Conservation (phyloP, 495 filamentous ascomycete species). For the Aspergillus kassunensis region DNA sequence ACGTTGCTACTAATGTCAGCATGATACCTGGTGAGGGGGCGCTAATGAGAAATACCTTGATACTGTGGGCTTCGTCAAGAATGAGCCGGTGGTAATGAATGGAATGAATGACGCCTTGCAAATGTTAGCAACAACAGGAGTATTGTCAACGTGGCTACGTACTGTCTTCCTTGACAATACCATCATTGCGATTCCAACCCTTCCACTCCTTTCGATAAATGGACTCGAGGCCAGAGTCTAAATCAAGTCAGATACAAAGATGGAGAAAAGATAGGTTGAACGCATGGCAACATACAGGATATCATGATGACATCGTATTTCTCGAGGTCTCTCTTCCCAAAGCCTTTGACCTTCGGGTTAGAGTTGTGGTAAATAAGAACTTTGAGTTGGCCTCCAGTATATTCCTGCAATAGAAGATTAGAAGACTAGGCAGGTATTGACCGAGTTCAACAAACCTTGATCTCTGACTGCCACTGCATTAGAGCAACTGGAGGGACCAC, state of each 20-base stretch:
- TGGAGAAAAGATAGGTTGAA: neutral
- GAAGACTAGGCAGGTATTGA: neutral
- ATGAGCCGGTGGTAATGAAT: slow-evolving; percentile 87
- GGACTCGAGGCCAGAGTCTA: slow-evolving; percentile 82
- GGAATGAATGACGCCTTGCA: slow-evolving; percentile 64
- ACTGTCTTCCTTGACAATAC: slow-evolving; percentile 75
- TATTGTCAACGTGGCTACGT: slow-evolving; percentile 14
- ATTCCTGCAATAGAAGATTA: slow-evolving; percentile 45
- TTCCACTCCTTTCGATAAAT: slow-evolving; percentile 89
- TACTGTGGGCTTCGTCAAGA: slow-evolving; percentile 93
- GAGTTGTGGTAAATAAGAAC: slow-evolving; percentile 87
- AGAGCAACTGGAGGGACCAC: slow-evolving; percentile 91
- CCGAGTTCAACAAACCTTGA: slow-evolving; percentile 43
- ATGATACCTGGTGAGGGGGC: neutral
- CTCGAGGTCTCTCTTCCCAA: slow-evolving; percentile 67
- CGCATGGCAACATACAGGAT: slow-evolving; percentile 50
- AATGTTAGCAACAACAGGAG: slow-evolving; percentile 5
- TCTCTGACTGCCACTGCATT: slow-evolving; percentile 96
- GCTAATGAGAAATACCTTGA: slow-evolving; percentile 57
- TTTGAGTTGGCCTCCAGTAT: slow-evolving; percentile 84
- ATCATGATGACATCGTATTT: slow-evolving; percentile 92
- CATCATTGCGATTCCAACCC: slow-evolving; percentile 76
- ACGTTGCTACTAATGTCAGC: slow-evolving; percentile 51
- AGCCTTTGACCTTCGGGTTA: slow-evolving; percentile 72
- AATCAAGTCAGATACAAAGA: slow-evolving; percentile 13